Evolutionary conservation across 805 yeast genomes (phyloP).

Genomic region (Saccharomycopsis microspora): DNA sequence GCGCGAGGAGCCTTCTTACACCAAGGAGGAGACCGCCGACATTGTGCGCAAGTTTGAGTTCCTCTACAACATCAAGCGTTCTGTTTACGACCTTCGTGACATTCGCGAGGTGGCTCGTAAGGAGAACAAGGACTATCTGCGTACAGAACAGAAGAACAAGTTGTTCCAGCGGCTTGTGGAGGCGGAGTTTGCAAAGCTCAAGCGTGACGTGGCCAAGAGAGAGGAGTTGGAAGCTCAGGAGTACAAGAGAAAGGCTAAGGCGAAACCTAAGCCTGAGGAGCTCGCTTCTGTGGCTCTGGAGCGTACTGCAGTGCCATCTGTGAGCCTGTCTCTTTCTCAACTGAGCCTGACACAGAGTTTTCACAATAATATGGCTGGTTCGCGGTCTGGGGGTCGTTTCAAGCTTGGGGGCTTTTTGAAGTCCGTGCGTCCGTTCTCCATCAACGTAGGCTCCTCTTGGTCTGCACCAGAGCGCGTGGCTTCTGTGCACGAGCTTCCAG

Average conservation of each 20-base stretch:
- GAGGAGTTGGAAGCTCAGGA: slow-evolving; percentile 30
- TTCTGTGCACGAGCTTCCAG: slow-evolving; percentile 50
- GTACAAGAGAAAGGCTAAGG: neutral
- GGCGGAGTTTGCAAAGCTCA: slow-evolving; percentile 39
- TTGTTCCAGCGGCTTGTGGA: slow-evolving; percentile 36
- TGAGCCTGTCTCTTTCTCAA: neutral
- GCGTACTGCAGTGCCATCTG: neutral
- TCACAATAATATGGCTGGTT: neutral
- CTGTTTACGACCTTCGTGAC: slow-evolving; percentile 24
- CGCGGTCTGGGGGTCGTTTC: slow-evolving; percentile 23
- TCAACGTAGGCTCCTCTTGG: slow-evolving; percentile 31
- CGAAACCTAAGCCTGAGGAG: neutral
- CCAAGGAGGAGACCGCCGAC: slow-evolving; percentile 22
- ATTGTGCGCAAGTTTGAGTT: slow-evolving; percentile 35
- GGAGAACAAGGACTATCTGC: slow-evolving; percentile 30
- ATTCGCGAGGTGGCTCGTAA: slow-evolving; percentile 31
- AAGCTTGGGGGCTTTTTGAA: slow-evolving; percentile 51
- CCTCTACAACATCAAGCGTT: slow-evolving; percentile 35
- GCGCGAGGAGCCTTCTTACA: slow-evolving; percentile 19
- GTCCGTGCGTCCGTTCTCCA: slow-evolving; percentile 46
- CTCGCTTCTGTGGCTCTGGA: neutral
- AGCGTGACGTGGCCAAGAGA: slow-evolving; percentile 37
- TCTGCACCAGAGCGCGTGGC: slow-evolving; percentile 34
- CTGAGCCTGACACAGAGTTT: neutral
- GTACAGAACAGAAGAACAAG: slow-evolving; percentile 25